phyloP scores from a whole-genome alignment of 306 rosid genomes.

The Prinsepia uniflora region DNA sequence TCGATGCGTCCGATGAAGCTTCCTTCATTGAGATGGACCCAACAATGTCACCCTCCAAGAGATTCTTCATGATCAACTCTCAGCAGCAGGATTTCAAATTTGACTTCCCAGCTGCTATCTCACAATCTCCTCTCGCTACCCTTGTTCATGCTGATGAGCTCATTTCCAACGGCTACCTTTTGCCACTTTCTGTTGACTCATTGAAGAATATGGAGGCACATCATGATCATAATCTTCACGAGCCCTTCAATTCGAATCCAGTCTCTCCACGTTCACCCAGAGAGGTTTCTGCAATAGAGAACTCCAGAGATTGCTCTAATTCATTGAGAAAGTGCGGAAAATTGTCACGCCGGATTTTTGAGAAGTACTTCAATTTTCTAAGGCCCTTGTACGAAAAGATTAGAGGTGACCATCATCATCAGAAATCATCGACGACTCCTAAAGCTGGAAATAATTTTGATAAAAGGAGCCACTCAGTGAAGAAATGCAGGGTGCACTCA shows the following conservation, averaged over 20 bases:
- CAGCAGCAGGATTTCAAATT: constrained; percentile 81
- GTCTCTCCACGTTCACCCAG: constrained; percentile 41
- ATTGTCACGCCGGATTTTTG: constrained; percentile 59
- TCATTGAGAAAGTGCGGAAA: constrained; percentile 65
- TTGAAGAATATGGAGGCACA: constrained; percentile 49
- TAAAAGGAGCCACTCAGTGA: constrained; percentile 46
- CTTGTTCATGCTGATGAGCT: constrained; percentile 93
- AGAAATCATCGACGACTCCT: constrained; percentile 35
- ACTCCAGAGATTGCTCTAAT: constrained; percentile 37
- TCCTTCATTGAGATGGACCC: constrained; percentile 99
- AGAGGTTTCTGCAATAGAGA: constrained; percentile 21
- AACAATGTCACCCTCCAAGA: constrained; percentile 80
- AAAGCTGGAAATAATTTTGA: constrained; percentile 35
- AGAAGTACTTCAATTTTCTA: constrained; percentile 69
- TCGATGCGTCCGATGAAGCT: constrained; percentile 75
- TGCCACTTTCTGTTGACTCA: constrained; percentile 75
- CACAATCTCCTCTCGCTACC: constrained; percentile 45
- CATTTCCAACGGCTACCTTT: constrained; percentile 79
- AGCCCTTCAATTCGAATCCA: constrained; percentile 32
- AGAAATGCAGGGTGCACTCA: constrained; percentile 51
- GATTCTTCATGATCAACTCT: constrained; percentile 59
- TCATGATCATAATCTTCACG: constrained; percentile 20
- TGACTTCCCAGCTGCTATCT: constrained; percentile 55
- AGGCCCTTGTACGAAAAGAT: constrained; percentile 70
- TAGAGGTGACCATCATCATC: constrained; percentile 29